Conservation (phyloP, 805 yeast species). For the Wickerhamia fluorescens region DNA sequence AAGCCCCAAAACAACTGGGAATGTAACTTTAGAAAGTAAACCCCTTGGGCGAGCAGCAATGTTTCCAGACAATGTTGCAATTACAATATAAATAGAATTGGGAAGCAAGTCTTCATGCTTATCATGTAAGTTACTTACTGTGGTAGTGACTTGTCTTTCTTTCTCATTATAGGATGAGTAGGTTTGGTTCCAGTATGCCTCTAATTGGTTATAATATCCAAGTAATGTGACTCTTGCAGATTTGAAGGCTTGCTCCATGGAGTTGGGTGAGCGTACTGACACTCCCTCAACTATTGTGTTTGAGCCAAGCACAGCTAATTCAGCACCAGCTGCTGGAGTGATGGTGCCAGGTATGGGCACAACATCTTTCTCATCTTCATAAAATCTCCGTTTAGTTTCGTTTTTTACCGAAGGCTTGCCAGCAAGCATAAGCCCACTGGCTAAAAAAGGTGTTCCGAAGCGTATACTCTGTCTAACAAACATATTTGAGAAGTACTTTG, state of each 20-base stretch:
- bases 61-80: slow-evolving; percentile 67
- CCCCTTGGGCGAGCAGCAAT: slow-evolving; percentile 65
- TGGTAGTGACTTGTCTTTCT: slow-evolving; percentile 58
- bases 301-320: slow-evolving; percentile 39
- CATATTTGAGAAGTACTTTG: slow-evolving; percentile 1
- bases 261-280: slow-evolving; percentile 44
- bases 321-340: slow-evolving; percentile 35
- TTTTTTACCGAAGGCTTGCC: slow-evolving; percentile 1
- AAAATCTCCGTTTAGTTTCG: slow-evolving; percentile 34
- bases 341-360: slow-evolving; percentile 47
- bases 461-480: slow-evolving; percentile 2
- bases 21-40: slow-evolving; percentile 42
- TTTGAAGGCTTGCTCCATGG: slow-evolving; percentile 43
- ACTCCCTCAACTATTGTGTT: slow-evolving; percentile 48
- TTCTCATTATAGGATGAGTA: slow-evolving; percentile 45
- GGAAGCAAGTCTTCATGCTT: slow-evolving; percentile 67
- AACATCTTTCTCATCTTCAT: slow-evolving; percentile 41
- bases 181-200: slow-evolving; percentile 36
- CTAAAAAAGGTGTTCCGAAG: slow-evolving; percentile 1
- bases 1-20: slow-evolving; percentile 57
- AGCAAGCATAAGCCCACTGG: slow-evolving; percentile 1
- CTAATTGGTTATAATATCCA: slow-evolving; percentile 18
- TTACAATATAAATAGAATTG: slow-evolving; percentile 56
- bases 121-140: slow-evolving; percentile 58
- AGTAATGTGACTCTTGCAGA: slow-evolving; percentile 39